Conservation (phyloP, 495 filamentous ascomycete genomes). For the Durotheca rogersii region DNA sequence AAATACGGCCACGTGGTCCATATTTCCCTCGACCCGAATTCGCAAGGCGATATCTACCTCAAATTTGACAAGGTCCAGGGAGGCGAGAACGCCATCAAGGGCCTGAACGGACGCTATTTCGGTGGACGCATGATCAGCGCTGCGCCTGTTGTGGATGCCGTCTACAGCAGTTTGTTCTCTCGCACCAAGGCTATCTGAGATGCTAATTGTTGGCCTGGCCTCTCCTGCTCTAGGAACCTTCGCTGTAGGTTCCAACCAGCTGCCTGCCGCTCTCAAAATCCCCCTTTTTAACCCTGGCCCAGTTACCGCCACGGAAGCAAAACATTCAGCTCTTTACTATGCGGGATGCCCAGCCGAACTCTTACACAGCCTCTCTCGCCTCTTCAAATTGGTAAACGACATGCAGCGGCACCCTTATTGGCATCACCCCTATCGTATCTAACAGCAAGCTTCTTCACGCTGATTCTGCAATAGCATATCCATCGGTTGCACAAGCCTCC, state of each 20-base stretch:
- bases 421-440: conserved; percentile 8
- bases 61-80: conserved; percentile 95
- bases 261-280: background rate
- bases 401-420: conserved; percentile 5
- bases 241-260: conserved; percentile 26
- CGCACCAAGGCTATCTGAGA: conserved; percentile 71
- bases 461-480: conserved; percentile 33
- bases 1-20: conserved; percentile 99
- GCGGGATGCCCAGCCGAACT: conserved; percentile 1
- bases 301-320: conserved; percentile 9
- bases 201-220: conserved; percentile 52
- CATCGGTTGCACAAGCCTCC: conserved; percentile 17
- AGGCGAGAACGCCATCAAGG: conserved; percentile 95
- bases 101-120: conserved; percentile 95
- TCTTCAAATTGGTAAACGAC: conserved; percentile 24
- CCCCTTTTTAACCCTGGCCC: conserved; percentile 1
- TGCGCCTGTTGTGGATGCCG: conserved; percentile 92
- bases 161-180: conserved; percentile 96
- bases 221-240: conserved; percentile 43
- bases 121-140: conserved; percentile 86
- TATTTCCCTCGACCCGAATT: conserved; percentile 91
- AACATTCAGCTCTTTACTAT: background rate
- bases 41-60: conserved; percentile 93
- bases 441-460: conserved; percentile 24
- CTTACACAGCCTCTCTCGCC: background rate